A percentile compares a stretch with the other conserved stretches of the same genome.
Conservation (phyloP, 106 monocot species). For the Iris macrosiphon region DNA sequence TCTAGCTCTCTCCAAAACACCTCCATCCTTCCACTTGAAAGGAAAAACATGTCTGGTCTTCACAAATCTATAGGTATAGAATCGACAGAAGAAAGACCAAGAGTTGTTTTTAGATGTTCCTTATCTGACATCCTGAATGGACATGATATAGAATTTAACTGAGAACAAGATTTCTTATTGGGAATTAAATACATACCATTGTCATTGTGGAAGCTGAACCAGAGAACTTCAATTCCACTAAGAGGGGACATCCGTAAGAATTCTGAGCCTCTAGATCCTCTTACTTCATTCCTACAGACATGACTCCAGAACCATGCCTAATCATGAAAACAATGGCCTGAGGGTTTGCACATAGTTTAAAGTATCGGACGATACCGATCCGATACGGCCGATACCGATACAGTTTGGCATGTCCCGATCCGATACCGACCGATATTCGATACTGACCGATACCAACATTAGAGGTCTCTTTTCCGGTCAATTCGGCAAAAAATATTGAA, state of each 20-base stretch:
- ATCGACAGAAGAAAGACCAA: constrained; percentile 47
- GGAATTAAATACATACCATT: constrained; percentile 34
- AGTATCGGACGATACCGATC: too few species aligned
- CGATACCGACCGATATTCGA: too few species aligned
- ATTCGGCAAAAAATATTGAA: too few species aligned
- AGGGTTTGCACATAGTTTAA: too few species aligned
- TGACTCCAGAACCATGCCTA: constrained; percentile 77
- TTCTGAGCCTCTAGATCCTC: constrained; percentile 68
- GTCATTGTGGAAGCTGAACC: constrained; percentile 48
- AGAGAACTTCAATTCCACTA: constrained; percentile 50
- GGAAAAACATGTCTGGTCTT: constrained; percentile 89
- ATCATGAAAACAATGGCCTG: constrained; percentile 72
- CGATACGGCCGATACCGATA: too few species aligned
- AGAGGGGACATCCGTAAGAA: constrained; percentile 71
- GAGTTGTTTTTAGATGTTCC: constrained; percentile 54
- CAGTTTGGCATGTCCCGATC: too few species aligned
- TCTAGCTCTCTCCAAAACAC: constrained; percentile 65
- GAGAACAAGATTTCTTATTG: neutral
- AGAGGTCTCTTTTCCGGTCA: too few species aligned
- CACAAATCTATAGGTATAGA: constrained; percentile 76
- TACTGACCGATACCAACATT: too few species aligned
- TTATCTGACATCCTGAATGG: constrained; percentile 45
- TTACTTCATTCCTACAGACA: constrained; percentile 78
- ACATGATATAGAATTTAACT: neutral
- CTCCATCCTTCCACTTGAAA: constrained; percentile 66